Evolutionary conservation across 2,329 filamentous ascomycete species (phyloP).

Genomic region (Beauveria pseudobassiana): DNA sequence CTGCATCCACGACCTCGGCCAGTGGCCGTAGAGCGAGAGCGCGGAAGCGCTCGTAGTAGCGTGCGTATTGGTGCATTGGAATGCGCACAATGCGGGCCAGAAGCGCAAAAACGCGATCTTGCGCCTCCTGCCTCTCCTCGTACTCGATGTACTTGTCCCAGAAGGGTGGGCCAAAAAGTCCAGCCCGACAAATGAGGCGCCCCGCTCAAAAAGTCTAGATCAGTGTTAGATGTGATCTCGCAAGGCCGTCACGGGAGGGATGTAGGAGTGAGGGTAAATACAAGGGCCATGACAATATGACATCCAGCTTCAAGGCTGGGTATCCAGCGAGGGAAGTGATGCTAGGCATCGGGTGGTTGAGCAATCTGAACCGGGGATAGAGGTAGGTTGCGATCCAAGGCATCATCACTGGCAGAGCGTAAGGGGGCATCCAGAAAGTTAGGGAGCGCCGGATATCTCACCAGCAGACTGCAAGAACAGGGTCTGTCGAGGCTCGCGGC

Average conservation of each 20-base stretch:
- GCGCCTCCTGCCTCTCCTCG: conserved; percentile 79
- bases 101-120: conserved; percentile 79
- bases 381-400: conserved; percentile 33
- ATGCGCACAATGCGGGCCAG: conserved; percentile 77
- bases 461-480: conserved; percentile 41
- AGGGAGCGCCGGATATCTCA: conserved; percentile 61
- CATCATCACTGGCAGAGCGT: conserved; percentile 58
- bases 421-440: conserved; percentile 54
- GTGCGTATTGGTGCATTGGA: conserved; percentile 90
- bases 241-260: background rate
- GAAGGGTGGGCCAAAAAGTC: conserved; percentile 91
- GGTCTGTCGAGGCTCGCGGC: conserved; percentile 28
- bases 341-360: conserved; percentile 10
- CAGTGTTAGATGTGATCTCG: conserved; percentile 21
- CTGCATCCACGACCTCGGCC: conserved; percentile 61
- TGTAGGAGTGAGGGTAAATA: conserved; percentile 18
- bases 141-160: conserved; percentile 99
- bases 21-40: conserved; percentile 66
- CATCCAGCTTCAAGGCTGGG: conserved; percentile 3
- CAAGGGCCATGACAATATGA: conserved; percentile 12
- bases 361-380: conserved; percentile 13
- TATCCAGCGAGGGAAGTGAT: conserved; percentile 5
- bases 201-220: conserved; percentile 85
- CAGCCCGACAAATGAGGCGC: conserved; percentile 73
- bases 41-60: conserved; percentile 89